Conservation (phyloP, 2,329 filamentous ascomycete species). For the Cercospora nicotianae region DNA sequence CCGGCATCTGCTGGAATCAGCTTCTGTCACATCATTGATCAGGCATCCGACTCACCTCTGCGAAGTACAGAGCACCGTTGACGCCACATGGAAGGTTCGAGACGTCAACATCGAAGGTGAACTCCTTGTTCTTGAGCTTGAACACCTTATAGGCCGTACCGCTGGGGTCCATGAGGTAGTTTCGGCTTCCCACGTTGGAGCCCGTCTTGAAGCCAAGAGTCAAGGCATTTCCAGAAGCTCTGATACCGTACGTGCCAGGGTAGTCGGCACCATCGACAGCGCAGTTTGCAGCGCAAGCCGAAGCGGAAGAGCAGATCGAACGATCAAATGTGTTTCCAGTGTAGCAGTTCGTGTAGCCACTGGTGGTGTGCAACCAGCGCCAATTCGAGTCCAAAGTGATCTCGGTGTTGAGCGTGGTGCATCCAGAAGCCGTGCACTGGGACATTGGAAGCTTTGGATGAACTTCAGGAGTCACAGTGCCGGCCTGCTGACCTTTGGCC, state of each 20-base stretch:
- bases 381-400: conserved; percentile 52
- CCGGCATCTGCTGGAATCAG: conserved; percentile 55
- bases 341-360: conserved; percentile 53
- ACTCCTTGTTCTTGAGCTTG: conserved; percentile 65
- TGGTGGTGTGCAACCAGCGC: conserved; percentile 51
- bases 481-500: conserved; percentile 41
- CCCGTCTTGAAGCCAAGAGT: conserved; percentile 48
- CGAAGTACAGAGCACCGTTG: conserved; percentile 68
- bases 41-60: not conserved
- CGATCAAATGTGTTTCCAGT: conserved; percentile 48
- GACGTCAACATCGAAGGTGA: conserved; percentile 72
- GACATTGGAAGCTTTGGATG: conserved; percentile 42
- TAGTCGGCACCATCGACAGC: conserved; percentile 60
- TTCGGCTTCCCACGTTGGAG: conserved; percentile 47
- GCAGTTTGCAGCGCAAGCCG: conserved; percentile 55
- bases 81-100: conserved; percentile 67
- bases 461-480: conserved; percentile 43
- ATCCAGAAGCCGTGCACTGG: conserved; percentile 44
- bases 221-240: conserved; percentile 51
- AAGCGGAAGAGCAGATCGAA: conserved; percentile 43
- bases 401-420: conserved; percentile 39
- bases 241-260: conserved; percentile 56
- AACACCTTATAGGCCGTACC: conserved; percentile 65
- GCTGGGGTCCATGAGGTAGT: conserved; percentile 60
- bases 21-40: too few species aligned